Percentiles rank a stretch among this genome's conserved stretches.
Evolutionary conservation across 768 basidiomycete species (phyloP).

Genomic region (Boletus reticuloceps): DNA sequence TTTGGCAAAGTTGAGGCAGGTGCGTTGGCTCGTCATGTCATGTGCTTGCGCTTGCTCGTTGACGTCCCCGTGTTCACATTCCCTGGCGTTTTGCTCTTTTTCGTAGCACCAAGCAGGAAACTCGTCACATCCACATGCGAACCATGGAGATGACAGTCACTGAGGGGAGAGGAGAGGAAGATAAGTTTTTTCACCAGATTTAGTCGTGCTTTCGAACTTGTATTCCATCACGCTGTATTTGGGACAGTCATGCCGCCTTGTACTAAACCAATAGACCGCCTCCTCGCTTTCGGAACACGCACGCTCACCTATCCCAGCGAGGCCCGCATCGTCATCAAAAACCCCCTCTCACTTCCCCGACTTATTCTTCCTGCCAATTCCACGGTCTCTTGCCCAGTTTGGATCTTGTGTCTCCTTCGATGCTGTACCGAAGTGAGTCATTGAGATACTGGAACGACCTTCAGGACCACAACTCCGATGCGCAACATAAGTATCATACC

Average conservation of each 20-base stretch:
- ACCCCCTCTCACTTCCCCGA: constrained; percentile 15
- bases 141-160: constrained; percentile 21
- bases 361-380: constrained; percentile 33
- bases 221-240: constrained; percentile 18
- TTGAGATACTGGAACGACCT: no score
- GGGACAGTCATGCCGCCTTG: constrained; percentile 7
- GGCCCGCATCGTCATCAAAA: no score
- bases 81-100: no score
- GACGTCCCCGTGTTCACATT: no score
- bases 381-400: not conserved
- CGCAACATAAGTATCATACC: no score
- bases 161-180: not conserved
- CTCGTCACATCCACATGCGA: constrained; percentile 24
- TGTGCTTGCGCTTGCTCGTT: no score
- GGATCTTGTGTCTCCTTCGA: not conserved
- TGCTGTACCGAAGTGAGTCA: not conserved
- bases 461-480: no score
- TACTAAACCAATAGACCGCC: constrained; percentile 12
- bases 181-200: not conserved
- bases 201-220: not conserved
- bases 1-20: constrained; percentile 85
- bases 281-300: not conserved
- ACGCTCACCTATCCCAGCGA: no score
- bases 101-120: constrained; percentile 28
- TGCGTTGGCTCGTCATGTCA: constrained; percentile 21